A percentile compares a stretch with the other conserved stretches of the same genome.
Conservation (phyloP, 805 yeast species). For the Ogataea thermomethanolica region DNA sequence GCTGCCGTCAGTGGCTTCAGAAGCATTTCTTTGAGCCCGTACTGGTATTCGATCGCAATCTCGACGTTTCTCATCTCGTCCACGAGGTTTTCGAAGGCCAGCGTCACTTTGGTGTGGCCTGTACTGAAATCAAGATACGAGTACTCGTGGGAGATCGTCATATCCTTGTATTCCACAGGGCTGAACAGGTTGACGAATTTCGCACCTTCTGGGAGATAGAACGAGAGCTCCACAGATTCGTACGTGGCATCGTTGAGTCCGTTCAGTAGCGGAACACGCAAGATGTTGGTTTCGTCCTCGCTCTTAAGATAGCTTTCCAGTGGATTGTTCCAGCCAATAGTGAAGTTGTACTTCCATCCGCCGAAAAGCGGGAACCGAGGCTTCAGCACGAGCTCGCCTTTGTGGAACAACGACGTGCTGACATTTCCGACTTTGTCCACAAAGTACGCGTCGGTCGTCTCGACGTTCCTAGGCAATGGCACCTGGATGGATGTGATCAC, state of each 20-base stretch:
- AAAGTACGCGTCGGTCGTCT: conserved; percentile 64
- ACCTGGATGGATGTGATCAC: conserved; percentile 61
- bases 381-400: conserved; percentile 51
- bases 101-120: conserved; percentile 75
- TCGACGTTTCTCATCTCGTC: conserved; percentile 62
- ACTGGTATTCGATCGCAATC: conserved; percentile 60
- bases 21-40: conserved; percentile 48
- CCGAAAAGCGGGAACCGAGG: conserved; percentile 97
- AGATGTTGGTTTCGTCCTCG: conserved; percentile 48
- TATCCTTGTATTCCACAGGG: conserved; percentile 43
- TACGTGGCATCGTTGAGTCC: conserved; percentile 72
- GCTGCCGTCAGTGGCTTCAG: conserved; percentile 68
- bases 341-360: conserved; percentile 93
- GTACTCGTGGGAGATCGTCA: conserved; percentile 28
- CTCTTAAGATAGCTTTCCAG: conserved; percentile 50
- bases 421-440: conserved; percentile 93
- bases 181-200: conserved; percentile 51
- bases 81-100: conserved; percentile 57
- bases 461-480: conserved; percentile 41
- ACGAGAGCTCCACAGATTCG: conserved; percentile 50
- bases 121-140: conserved; percentile 69
- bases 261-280: conserved; percentile 67
- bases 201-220: conserved; percentile 89
- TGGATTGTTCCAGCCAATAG: conserved; percentile 84
- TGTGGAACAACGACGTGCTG: conserved; percentile 58